Base-by-base conservation (phyloP, 805 yeast species). In the Kazachstania africana region DNA sequence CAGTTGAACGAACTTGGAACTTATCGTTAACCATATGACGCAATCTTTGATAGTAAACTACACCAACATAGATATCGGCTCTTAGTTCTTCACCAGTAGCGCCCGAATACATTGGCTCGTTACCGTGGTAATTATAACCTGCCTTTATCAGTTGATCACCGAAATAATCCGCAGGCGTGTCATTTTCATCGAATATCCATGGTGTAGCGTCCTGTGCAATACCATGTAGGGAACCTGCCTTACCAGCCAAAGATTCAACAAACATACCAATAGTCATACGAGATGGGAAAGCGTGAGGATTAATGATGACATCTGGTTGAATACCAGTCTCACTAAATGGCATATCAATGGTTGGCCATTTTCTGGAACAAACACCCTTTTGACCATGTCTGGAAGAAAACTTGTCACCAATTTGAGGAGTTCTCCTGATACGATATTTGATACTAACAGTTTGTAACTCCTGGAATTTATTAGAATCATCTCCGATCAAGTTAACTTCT, bases 221-320 rank as follows among this genome's bases (percentile, higher is more conserved):
- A 50, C 98, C 98, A 46, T 91, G 98, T 48, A 91, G 63, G 5
- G 95, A 95, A 57, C 98, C 98, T 4, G 97, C 91, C 60, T 91
- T 91, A 53, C 98, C 98, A n/a, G 98, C 97, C 35, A 91, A 62
- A 33, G 94, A 80, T 62, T 91, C 98, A 29, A 91, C 96, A 62
- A 91, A 91, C 97, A 91, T 91, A 66, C 98, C 98, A 60, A 91
- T 88, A 9, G 98, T 91, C 98, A 91, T 91, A 68, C 98, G 91
- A 29, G 97, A 88, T 47, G 98, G 98, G 88, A 88, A 91, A 44
- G 97, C 98, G 58, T 88, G 98, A 3, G 98, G 98, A 57, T 91
- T 91, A 53, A 91, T 91, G 53, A 91, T 91, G 45, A 91, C 80
- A 62, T 91, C 98, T 2, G 98, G 98, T 57, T 82, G 95, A 39